Percentiles rank a stretch among this genome's conserved stretches.
Conservation (phyloP, 2,329 filamentous ascomycete species). For the Fusarium sublunatum region DNA sequence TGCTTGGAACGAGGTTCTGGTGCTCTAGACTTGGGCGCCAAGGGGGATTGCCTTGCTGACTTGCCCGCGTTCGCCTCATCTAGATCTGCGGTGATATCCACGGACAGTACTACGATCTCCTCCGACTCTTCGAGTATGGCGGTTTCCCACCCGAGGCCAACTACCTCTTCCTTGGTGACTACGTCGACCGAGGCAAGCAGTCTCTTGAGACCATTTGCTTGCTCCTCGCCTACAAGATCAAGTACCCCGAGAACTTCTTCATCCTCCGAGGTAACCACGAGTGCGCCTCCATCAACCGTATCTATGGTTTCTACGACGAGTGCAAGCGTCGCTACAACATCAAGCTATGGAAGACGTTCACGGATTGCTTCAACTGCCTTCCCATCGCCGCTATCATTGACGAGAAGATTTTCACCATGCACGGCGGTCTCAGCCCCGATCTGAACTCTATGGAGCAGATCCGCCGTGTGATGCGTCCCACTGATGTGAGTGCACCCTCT, state of each 20-base stretch:
- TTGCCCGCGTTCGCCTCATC: slow-evolving; percentile 24
- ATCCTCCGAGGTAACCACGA: slow-evolving; percentile 98
- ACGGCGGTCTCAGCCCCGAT: slow-evolving; percentile 95
- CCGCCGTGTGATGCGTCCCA: slow-evolving; percentile 97
- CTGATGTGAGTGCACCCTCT: slow-evolving; percentile 82
- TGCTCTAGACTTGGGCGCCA: slow-evolving; percentile 2
- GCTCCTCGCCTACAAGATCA: slow-evolving; percentile 98
- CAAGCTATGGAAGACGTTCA: slow-evolving; percentile 99
- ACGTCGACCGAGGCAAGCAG: slow-evolving; percentile 99
- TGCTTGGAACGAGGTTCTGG: background rate
- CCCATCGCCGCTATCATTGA: slow-evolving; percentile 99
- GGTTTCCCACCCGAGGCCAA: slow-evolving; percentile 98
- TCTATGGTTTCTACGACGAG: slow-evolving; percentile 99
- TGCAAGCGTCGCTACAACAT: slow-evolving; percentile 99
- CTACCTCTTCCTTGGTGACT: slow-evolving; percentile 99
- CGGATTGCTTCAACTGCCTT: slow-evolving; percentile 98
- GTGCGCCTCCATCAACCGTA: slow-evolving; percentile 97
- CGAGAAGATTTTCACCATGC: slow-evolving; percentile 99
- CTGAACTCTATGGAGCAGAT: slow-evolving; percentile 99
- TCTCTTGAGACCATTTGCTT: slow-evolving; percentile 98
- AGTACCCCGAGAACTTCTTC: slow-evolving; percentile 99
- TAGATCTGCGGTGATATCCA: slow-evolving; percentile 99
- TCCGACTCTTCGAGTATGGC: slow-evolving; percentile 97
- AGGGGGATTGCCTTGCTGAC: slow-evolving; percentile 30
- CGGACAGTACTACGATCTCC: slow-evolving; percentile 97